Conservation (phyloP, 208 protist genomes). For the Giardia duodenalis region DNA sequence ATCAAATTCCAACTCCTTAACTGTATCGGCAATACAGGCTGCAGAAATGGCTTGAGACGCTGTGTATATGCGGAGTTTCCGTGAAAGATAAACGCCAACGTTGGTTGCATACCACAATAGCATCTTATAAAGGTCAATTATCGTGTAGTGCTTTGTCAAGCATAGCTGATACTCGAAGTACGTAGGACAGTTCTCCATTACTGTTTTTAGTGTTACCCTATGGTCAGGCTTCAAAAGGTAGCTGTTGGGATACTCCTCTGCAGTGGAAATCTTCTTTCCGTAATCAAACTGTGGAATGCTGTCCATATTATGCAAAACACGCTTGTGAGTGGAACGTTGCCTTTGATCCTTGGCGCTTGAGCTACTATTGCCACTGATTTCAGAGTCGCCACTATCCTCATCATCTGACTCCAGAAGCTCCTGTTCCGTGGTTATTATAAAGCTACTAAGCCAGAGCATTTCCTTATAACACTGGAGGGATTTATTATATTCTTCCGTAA, state of each 20-base stretch:
- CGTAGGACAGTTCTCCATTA: not conserved
- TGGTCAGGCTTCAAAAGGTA: not conserved
- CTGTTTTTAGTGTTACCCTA: not conserved
- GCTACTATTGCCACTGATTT: too few relatives aligned
- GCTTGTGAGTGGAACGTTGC: too few relatives aligned
- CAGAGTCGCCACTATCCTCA: too few relatives aligned
- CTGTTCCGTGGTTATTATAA: not conserved
- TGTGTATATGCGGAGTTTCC: not conserved
- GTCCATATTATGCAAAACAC: too few relatives aligned
- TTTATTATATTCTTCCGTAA: not conserved
- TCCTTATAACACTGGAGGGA: not conserved
- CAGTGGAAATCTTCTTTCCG: too few relatives aligned
- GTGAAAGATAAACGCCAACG: not conserved
- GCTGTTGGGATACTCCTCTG: not conserved
- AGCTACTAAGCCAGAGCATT: not conserved
- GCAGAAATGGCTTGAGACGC: not conserved
- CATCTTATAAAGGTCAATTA: not conserved
- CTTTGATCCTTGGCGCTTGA: not conserved
- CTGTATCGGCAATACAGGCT: not conserved
- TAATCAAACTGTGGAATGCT: too few relatives aligned
- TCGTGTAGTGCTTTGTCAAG: not conserved
- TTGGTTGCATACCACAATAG: not conserved
- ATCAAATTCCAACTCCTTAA: not conserved
- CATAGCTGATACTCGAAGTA: not conserved
- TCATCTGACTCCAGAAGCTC: not conserved